phyloP scores from a whole-genome alignment of 2,329 filamentous ascomycete genomes.

The Xylariaceae sp. region DNA sequence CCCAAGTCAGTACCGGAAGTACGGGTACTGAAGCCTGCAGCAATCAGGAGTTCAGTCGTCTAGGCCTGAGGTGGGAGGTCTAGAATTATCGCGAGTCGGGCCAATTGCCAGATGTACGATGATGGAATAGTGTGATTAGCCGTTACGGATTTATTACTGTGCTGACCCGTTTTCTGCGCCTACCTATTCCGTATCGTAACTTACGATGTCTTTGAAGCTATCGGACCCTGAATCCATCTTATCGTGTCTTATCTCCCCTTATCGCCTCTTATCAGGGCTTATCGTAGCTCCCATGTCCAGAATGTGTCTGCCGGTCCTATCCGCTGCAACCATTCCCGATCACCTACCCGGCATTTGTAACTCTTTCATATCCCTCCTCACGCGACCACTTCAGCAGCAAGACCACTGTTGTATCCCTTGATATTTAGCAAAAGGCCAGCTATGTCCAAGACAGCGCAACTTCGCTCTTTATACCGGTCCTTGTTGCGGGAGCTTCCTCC shows the following conservation, averaged over 20 bases:
- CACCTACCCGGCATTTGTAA: background rate
- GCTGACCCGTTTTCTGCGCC: background rate
- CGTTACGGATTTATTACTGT: background rate
- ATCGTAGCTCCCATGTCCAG: background rate
- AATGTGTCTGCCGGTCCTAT: too few species aligned
- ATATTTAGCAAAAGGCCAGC: background rate
- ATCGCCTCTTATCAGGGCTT: background rate
- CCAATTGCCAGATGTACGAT: background rate
- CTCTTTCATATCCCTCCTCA: background rate
- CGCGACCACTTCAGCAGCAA: background rate
- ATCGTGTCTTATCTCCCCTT: background rate
- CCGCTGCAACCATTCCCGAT: too few species aligned
- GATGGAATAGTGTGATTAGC: background rate
- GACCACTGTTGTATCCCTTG: background rate
- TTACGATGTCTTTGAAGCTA: background rate
- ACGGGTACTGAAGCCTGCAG: too few species aligned
- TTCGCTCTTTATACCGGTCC: constrained; percentile 79
- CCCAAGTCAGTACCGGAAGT: background rate
- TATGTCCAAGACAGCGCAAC: constrained; percentile 41
- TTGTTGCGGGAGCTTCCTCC: constrained; percentile 85
- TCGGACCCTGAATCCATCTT: background rate
- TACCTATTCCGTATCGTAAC: background rate
- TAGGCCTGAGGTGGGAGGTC: too few species aligned
- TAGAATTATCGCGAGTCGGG: background rate
- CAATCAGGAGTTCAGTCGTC: too few species aligned